phyloP scores from a whole-genome alignment of 495 filamentous ascomycete genomes.

The Tuber aestivum region DNA sequence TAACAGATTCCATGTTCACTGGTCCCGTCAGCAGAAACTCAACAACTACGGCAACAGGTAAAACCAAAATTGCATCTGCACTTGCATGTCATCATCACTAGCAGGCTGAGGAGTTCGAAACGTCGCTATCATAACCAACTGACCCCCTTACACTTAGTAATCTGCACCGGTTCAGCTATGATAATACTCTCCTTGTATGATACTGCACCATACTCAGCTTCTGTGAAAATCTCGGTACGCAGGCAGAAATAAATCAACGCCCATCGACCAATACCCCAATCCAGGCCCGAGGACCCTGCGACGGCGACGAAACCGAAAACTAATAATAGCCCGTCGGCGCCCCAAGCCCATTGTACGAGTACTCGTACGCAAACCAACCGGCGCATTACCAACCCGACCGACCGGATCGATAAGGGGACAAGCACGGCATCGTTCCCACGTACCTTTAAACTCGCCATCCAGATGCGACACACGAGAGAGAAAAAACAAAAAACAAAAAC shows the following conservation, averaged over 20 bases:
- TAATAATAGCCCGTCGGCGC: background rate
- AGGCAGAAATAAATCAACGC: background rate
- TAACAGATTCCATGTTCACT: background rate
- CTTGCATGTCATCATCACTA: background rate
- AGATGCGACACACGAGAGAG: no score
- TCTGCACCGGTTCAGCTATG: background rate
- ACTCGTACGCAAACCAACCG: background rate
- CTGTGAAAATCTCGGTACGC: conserved; percentile 1
- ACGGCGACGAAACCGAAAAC: background rate
- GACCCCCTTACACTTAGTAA: background rate
- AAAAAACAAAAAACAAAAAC: no score
- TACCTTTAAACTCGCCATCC: no score
- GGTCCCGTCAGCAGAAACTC: background rate
- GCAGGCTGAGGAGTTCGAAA: background rate
- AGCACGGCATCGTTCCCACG: background rate
- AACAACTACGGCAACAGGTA: background rate
- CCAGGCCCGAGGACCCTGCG: background rate
- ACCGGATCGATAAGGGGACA: background rate
- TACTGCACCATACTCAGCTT: background rate
- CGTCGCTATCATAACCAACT: background rate
- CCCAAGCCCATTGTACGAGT: background rate
- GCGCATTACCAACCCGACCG: background rate
- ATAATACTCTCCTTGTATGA: background rate
- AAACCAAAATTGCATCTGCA: background rate
- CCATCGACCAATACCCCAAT: no score